Conservation (phyloP, 2,329 filamentous ascomycete genomes). For the Penicillium sp. region DNA sequence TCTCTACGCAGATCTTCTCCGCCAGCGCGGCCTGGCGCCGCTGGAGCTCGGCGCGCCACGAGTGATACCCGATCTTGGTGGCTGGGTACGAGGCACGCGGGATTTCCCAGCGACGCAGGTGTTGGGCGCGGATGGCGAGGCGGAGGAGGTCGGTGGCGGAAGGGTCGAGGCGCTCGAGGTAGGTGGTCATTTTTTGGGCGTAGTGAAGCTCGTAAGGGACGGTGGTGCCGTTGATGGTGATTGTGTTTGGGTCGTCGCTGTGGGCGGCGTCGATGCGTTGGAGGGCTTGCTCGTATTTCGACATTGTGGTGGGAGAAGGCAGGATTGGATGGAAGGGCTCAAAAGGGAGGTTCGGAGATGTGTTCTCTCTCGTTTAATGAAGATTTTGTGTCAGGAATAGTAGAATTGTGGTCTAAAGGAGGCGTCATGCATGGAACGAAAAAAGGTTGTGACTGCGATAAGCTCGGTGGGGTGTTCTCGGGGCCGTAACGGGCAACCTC, state of each 20-base stretch:
- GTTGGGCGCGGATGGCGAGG: slow-evolving; percentile 79
- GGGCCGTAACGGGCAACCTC: not conserved
- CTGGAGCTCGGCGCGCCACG: slow-evolving; percentile 74
- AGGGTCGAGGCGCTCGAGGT: slow-evolving; percentile 64
- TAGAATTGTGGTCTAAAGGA: not conserved
- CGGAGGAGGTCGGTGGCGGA: slow-evolving; percentile 66
- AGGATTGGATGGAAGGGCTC: not conserved
- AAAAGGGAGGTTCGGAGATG: not conserved
- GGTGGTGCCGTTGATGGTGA: slow-evolving; percentile 41
- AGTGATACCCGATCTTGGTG: slow-evolving; percentile 73
- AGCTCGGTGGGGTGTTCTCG: not conserved
- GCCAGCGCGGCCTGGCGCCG: slow-evolving; percentile 70
- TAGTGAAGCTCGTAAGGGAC: slow-evolving; percentile 81
- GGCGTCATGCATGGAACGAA: not conserved
- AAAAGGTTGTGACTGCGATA: not conserved
- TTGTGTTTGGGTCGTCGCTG: slow-evolving; percentile 63
- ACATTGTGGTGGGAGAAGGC: slow-evolving; percentile 24
- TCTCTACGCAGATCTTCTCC: slow-evolving; percentile 53
- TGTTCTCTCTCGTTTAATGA: not conserved
- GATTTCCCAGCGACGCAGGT: slow-evolving; percentile 84
- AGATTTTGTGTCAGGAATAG: not conserved
- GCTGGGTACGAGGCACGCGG: slow-evolving; percentile 72
- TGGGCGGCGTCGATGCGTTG: slow-evolving; percentile 73
- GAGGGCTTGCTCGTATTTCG: slow-evolving; percentile 53
- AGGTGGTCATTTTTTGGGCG: slow-evolving; percentile 74